Evolutionary conservation across 176 grass and related monocot genomes (phyloP).

Genomic region (Musa beccarii): DNA sequence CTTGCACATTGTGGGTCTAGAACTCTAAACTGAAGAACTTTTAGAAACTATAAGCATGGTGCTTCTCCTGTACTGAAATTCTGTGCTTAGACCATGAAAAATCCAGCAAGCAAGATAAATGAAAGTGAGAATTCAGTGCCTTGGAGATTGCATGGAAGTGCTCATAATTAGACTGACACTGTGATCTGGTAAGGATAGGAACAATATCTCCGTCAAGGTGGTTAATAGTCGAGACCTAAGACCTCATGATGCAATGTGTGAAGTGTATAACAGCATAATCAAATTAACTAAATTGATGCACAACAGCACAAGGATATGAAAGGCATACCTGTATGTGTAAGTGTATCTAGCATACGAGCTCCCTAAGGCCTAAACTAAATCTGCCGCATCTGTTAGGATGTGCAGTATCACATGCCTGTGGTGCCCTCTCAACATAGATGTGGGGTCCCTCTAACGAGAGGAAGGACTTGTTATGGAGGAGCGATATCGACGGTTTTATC

Average conservation of each 20-base stretch:
- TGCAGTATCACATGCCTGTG: not conserved
- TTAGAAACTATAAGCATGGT: not conserved
- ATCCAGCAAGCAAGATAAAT: not conserved
- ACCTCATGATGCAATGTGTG: no score
- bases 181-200: not conserved
- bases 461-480: no score
- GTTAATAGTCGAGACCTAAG: no score
- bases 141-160: not conserved
- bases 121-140: not conserved
- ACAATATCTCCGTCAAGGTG: not conserved
- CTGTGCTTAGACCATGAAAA: not conserved
- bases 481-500: no score
- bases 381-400: not conserved
- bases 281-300: no score
- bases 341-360: not conserved
- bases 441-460: no score
- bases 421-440: no score
- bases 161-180: not conserved
- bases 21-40: not conserved
- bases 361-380: not conserved
- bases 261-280: not conserved
- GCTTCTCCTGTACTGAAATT: not conserved
- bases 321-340: not conserved
- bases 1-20: not conserved
- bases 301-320: not conserved